These are phyloP conservation scores for Salicornia ramosissima DNA, from an alignment of 148 eudicot genomes.

Conservation along the genomic window DNA sequence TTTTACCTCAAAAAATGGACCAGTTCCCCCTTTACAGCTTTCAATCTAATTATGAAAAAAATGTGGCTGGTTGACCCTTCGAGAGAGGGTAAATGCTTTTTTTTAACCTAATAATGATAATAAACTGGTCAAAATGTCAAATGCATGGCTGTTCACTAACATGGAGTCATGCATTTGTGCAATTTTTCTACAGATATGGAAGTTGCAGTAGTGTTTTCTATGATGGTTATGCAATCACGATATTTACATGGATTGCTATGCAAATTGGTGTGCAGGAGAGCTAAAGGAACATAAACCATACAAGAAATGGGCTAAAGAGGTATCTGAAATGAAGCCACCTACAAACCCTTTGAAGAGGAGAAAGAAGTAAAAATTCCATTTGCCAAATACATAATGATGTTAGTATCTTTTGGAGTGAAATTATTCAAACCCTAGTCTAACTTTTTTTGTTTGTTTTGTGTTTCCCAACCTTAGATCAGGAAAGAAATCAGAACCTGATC, in stretches of 20 bases:
- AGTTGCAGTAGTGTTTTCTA: background rate
- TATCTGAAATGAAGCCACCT: conserved; percentile 78
- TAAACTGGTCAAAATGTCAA: no score
- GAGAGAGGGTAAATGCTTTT: no score
- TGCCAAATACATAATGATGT: background rate
- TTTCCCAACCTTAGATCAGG: conserved; percentile 32
- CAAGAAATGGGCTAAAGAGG: conserved; percentile 79
- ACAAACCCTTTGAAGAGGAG: conserved; percentile 68
- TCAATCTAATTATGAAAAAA: no score
- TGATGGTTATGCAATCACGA: no score
- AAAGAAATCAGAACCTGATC: conserved; percentile 53
- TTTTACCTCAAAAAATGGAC: no score
- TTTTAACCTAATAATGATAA: no score
- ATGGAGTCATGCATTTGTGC: background rate
- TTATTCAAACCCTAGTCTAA: background rate
- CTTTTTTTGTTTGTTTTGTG: background rate
- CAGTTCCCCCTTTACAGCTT: no score
- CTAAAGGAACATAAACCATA: conserved; percentile 73
- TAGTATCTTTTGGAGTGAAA: background rate
- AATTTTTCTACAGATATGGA: background rate
- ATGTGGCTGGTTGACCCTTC: no score
- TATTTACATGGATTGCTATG: background rate
- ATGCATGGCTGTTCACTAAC: background rate
- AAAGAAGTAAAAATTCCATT: conserved; percentile 49
- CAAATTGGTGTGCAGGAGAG: conserved; percentile 42